Conservation (phyloP, 139 green algal genomes). For the Zygnema cylindricum region DNA sequence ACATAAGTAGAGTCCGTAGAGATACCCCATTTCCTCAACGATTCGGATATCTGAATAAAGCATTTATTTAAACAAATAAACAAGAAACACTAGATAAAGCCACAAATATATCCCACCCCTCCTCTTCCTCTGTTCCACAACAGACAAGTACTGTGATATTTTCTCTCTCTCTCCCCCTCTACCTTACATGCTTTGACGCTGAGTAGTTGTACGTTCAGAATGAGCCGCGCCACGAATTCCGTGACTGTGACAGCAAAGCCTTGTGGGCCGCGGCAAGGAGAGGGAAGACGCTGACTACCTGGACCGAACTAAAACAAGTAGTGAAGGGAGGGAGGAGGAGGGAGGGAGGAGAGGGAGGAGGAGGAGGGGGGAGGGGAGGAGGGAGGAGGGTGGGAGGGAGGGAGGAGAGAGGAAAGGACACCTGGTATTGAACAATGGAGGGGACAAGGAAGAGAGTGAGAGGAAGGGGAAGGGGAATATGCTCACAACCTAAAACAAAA, state of each 20-base stretch:
- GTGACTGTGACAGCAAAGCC: not conserved
- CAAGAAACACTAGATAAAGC: no score
- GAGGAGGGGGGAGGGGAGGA: not conserved
- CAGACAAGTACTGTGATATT: not conserved
- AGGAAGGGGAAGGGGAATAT: not conserved
- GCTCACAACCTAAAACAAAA: not conserved
- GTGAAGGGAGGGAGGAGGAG: conserved; percentile 6
- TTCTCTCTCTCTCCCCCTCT: not conserved
- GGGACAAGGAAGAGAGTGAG: not conserved
- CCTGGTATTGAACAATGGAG: not conserved
- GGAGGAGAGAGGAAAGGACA: not conserved
- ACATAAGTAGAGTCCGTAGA: not conserved
- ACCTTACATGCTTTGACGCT: conserved; percentile 45
- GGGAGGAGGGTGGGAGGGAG: not conserved
- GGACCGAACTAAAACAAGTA: not conserved
- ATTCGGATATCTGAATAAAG: conserved; percentile 30
- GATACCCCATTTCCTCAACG: conserved; percentile 39
- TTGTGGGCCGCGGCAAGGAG: conserved; percentile 53
- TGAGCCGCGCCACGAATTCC: conserved; percentile 25
- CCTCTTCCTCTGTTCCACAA: not conserved
- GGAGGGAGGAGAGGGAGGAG: not conserved
- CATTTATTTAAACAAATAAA: no score
- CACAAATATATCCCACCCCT: not conserved
- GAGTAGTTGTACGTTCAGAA: conserved; percentile 54
- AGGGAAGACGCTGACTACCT: conserved; percentile 38